phyloP scores from a whole-genome alignment of 495 filamentous ascomycete species.

The Recurvomyces mirabilis region DNA sequence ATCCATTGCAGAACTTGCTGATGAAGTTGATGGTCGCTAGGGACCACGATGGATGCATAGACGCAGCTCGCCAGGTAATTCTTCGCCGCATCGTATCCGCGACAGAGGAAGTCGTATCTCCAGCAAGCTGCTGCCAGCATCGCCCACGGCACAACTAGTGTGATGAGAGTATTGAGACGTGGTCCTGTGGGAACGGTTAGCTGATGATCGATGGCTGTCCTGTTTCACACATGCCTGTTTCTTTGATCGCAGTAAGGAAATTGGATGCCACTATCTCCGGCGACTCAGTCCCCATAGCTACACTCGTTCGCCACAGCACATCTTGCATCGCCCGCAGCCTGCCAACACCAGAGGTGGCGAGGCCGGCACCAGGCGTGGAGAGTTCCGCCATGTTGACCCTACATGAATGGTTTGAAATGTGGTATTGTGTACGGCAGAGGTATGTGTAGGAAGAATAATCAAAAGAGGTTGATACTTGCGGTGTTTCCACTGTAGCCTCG shows the following conservation, averaged over 20 bases:
- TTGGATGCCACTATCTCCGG: neutral
- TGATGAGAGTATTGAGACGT: neutral
- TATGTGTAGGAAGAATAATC: too few relatives aligned
- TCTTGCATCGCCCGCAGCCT: neutral
- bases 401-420: too few relatives aligned
- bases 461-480: too few relatives aligned
- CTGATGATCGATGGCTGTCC: too few relatives aligned
- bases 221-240: too few relatives aligned
- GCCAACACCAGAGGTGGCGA: neutral
- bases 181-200: neutral
- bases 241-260: neutral
- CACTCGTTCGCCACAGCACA: neutral
- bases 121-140: neutral
- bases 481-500: too few relatives aligned
- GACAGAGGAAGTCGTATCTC: neutral
- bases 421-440: too few relatives aligned
- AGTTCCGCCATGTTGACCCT: neutral
- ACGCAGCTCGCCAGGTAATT: neutral
- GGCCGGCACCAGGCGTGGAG: neutral
- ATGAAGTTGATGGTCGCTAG: neutral
- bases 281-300: neutral
- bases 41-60: neutral
- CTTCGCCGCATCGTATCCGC: neutral
- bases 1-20: neutral
- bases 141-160: neutral